Base-by-base conservation (phyloP, 2,329 filamentous ascomycete genomes). In the Dryadomyces quercus-mongolicae region DNA sequence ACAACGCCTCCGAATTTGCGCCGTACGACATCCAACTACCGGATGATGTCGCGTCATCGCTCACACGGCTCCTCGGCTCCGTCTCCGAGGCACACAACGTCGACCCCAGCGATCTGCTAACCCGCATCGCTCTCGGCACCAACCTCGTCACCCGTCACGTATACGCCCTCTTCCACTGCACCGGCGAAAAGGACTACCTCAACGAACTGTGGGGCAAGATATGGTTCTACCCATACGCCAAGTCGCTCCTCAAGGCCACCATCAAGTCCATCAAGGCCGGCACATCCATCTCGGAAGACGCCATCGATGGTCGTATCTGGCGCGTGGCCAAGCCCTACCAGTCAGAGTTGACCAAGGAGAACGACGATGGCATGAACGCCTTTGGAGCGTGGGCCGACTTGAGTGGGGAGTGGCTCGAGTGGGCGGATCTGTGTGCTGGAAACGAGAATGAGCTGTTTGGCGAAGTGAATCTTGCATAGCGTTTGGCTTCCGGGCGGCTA, bases 151-250 rank as follows among this genome's bases (percentile, higher is more conserved):
- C 53, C 25, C 42, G 38, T 13, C 48, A 54, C 25, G 53, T 47
- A 3, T 54, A 54, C 48, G 13, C n/a, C 40, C 12, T 54, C 15
- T 54, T 51, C 48, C 53, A 54, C 47, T 54, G 53, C 53, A 54
- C 53, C 18, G 53, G 53, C 40, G 49, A 50, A n/a, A 54, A 54
- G 43, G 48, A 42, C n/a, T 54, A 51, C 42, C 48, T 54, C 5
- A 48, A 54, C 13, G 53, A 51, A 40, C 47, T 54, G n/a, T 54
- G 53, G 53, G 16, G 12, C 3, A 15, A 47, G 31, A 46, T 54
- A 5, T 54, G 53, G 53, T 54, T 54, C 42, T 54, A 40, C 15
- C 53, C 53, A 1, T 54, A 51, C 43, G 20, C 48, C 3, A 13
- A 21, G 40, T 10, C 40, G n/a, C 53, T 54, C 8, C 13, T 54